Percentiles rank a stretch among this genome's conserved stretches.
Conservation (phyloP, 441 rosid genomes). For the Pelargonium citronellum region DNA sequence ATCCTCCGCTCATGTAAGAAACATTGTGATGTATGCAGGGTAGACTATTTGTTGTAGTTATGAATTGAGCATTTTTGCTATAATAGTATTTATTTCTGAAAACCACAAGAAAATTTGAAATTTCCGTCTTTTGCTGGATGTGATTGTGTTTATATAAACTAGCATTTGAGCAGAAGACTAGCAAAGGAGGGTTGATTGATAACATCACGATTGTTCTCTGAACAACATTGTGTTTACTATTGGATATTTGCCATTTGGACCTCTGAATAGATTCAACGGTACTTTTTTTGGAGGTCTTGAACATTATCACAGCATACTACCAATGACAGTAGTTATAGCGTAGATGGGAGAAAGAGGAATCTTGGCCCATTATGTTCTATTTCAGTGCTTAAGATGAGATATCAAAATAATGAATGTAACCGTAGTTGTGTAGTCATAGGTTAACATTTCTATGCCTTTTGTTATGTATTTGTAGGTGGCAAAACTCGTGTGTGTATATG, state of each 20-base stretch:
- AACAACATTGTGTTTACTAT: neutral
- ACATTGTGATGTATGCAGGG: slow-evolving; percentile 22
- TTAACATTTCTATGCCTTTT: too few species aligned
- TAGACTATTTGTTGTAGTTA: slow-evolving; percentile 19
- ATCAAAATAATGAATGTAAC: too few species aligned
- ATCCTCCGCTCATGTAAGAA: slow-evolving; percentile 37
- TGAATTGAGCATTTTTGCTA: neutral
- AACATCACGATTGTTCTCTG: neutral
- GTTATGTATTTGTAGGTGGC: too few species aligned
- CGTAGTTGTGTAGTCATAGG: too few species aligned
- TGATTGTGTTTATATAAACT: neutral
- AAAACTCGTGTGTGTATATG: too few species aligned
- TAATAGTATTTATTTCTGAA: neutral
- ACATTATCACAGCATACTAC: too few species aligned
- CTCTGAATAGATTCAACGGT: too few species aligned
- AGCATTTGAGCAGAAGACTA: neutral
- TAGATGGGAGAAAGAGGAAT: too few species aligned
- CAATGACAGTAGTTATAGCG: too few species aligned
- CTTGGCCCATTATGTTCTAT: too few species aligned
- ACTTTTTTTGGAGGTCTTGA: neutral
- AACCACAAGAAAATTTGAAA: neutral
- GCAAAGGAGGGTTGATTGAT: neutral
- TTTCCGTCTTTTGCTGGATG: neutral
- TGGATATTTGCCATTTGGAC: neutral
- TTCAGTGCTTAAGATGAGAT: too few species aligned